Base-by-base conservation (phyloP, 2,329 filamentous ascomycete genomes). In the Talaromyces sp. region DNA sequence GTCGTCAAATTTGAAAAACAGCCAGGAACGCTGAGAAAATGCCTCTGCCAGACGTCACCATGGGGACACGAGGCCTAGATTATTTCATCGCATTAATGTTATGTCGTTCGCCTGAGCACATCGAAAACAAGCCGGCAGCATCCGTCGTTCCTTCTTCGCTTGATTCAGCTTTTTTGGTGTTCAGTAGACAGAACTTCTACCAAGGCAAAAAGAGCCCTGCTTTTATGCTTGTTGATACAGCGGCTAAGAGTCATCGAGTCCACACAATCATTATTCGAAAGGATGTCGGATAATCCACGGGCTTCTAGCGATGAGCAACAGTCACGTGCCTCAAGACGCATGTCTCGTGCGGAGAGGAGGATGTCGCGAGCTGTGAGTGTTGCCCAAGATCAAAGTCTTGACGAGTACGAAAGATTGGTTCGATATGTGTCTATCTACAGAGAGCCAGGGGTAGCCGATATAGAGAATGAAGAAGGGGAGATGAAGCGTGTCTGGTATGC, bases 401-500 rank as follows among this genome's bases (percentile, higher is more conserved):
- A 89, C 76, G 87, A 90, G 76, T 90, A 89, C 76, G 85, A 85
- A 68, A 86, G 86, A 65, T 82, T 90, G 43, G 86, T 89, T 70
- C 86, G 87, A 76, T 90, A 87, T 78, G 89, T 89, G 71, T 87
- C 86, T 58, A 86, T 85, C 69, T 89, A 88, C 78, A 84, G 85
- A 71, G 87, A 89, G 73, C 81, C 74, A 22, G 71, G 82, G 61
- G 75, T 63, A 76, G 75, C 47, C 31, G 79, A 77, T 3, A 78
- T 79, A 56, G 75, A 75, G 59, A 79, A 77, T 22, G 75, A 80
- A n/a, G 74, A 70, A 15, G 72, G 79, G 39, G 76, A 79, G 56
- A 78, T 80, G 75, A 85, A 84, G 75, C 81, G 82, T 67, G 79
- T 83, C 64, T 87, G 85, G 82, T 90, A 85, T 81, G 81, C 85